Conservation (phyloP, 257 asterid species). For the Capsicum pubescens region DNA sequence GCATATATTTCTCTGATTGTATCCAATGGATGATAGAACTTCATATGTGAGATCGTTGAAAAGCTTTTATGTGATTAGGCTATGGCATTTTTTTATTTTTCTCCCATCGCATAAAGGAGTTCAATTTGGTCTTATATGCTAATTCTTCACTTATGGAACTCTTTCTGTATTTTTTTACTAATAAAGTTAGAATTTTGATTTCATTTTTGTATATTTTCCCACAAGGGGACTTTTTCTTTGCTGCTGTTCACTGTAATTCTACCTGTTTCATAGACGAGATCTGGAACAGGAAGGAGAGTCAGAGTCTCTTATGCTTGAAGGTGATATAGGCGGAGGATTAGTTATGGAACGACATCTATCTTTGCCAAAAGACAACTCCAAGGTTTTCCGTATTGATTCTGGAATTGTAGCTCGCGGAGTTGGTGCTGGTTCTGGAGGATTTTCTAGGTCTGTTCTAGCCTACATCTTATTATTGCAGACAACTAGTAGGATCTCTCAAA, state of each 20-base stretch:
- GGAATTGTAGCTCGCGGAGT: constrained; percentile 74
- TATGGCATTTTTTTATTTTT: background rate
- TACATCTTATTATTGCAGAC: constrained; percentile 18
- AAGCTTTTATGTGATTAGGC: background rate
- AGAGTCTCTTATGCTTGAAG: constrained; percentile 78
- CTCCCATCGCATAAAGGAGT: background rate
- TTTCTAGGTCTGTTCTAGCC: constrained; percentile 65
- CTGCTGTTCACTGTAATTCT: constrained; percentile 19
- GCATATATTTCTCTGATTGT: constrained; percentile 14
- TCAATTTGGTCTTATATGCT: background rate
- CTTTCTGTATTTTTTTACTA: background rate
- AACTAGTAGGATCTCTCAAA: background rate
- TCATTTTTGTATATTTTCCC: background rate
- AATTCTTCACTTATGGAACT: background rate
- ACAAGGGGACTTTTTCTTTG: background rate
- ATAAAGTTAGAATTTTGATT: background rate
- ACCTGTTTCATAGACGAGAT: constrained; percentile 54
- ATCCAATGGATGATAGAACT: background rate
- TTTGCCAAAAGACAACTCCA: constrained; percentile 64
- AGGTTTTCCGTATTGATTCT: constrained; percentile 65
- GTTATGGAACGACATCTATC: constrained; percentile 61
- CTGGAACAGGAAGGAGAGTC: constrained; percentile 83
- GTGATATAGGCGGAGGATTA: constrained; percentile 93
- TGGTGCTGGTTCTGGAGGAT: constrained; percentile 99
- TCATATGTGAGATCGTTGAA: background rate